Evolutionary conservation across 2,329 filamentous ascomycete species (phyloP), one percentile per base, ranked within the genome.

Genomic region (Pyrenochaeta sp.): DNA sequence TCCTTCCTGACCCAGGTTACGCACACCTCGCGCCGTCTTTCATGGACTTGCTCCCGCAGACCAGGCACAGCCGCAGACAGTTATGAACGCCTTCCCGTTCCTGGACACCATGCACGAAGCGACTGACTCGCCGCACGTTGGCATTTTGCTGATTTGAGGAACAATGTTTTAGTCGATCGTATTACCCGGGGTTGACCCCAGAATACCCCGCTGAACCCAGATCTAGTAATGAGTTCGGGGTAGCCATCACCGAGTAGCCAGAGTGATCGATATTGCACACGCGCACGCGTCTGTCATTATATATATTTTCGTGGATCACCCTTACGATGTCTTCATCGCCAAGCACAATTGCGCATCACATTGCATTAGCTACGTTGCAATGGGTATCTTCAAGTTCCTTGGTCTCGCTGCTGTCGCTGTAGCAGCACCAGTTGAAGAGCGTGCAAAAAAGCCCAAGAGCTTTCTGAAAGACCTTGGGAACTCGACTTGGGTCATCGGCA

Each of bases 401-500:
- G 50, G 61, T 52, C 50, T 71, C 30, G 64, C 58, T 51, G 58
- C 60, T 10, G 48, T 73, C 9, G 58, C 59, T 32, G 59, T 55
- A 1, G 65, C 68, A 6, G 60, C 61, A 12, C 70, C 71, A 3
- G 36, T 67, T 2, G 68, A 68, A 34, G 62, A 62, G 39, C 55
- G 61, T n/a, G 58, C 61, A 24, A 59, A 66, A 48, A 68, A 68
- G 44, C 67, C 67, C 0, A 69, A 71, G 59, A 70, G 71, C 49
- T 79, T 79, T 49, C 50, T 79, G 9, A 72, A 72, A 34, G 67
- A 73, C 32, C 19, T 76, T 7, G 69, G 74, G 27, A 66, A 72
- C 40, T 70, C 71, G 19, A 75, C 74, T 1, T 78, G 76, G 76
- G 50, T 76, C 3, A 65, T 81, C 46, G 79, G 79, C 2, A 81